These are phyloP conservation scores for Paraphoma chrysanthemicola DNA, from an alignment of 2,329 filamentous ascomycete genomes.

Conservation along the genomic window DNA sequence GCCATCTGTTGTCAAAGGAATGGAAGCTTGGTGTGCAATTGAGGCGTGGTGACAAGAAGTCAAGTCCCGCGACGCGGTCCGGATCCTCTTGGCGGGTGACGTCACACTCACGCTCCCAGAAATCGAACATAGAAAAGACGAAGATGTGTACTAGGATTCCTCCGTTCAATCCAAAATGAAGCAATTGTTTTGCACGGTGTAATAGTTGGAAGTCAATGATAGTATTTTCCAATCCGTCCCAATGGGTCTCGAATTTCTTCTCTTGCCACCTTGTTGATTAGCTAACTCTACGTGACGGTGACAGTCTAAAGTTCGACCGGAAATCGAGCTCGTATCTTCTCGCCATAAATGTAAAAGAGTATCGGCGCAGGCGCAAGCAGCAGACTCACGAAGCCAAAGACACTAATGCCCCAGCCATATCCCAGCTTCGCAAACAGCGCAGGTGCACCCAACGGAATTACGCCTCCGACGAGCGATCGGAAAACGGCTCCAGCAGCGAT, in stretches of 20 bases:
- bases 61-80: background rate
- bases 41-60: background rate
- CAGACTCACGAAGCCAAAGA: conserved; percentile 56
- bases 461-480: conserved; percentile 54
- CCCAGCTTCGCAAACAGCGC: conserved; percentile 53
- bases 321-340: conserved; percentile 53
- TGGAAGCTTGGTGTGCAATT: background rate
- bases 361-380: conserved; percentile 58
- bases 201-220: too few relatives aligned
- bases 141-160: too few relatives aligned
- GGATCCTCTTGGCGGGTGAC: background rate
- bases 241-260: background rate
- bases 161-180: too few relatives aligned
- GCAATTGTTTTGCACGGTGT: too few relatives aligned
- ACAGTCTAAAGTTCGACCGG: conserved; percentile 25
- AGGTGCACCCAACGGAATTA: conserved; percentile 56
- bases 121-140: too few relatives aligned
- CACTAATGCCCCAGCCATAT: conserved; percentile 59
- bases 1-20: background rate
- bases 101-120: background rate
- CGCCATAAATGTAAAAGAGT: conserved; percentile 58
- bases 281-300: too few relatives aligned
- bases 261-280: too few relatives aligned
- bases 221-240: too few relatives aligned
- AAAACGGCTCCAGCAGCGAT: conserved; percentile 60